Conservation (phyloP, 257 asterid genomes). For the Rhazya stricta region DNA sequence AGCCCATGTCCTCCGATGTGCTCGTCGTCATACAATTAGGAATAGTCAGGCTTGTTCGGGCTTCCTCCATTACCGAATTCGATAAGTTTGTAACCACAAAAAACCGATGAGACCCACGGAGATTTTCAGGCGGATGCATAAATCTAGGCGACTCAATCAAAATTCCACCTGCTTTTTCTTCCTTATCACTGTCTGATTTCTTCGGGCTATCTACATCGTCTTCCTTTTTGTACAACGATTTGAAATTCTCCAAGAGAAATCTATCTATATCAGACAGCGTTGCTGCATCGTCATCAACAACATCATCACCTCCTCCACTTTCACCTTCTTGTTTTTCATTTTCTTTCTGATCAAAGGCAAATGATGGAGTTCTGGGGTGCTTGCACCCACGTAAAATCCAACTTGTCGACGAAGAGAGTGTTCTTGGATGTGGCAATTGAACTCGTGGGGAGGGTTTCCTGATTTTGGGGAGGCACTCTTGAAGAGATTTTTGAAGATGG, state of each 20-base stretch:
- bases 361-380: conserved; percentile 50
- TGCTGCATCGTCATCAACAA: conserved; percentile 22
- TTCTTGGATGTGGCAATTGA: conserved; percentile 16
- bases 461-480: conserved; percentile 45
- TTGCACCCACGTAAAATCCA: conserved; percentile 45
- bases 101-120: conserved; percentile 19
- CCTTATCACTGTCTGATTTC: conserved; percentile 16
- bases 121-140: conserved; percentile 28
- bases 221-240: conserved; percentile 42
- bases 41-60: conserved; percentile 22
- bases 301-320: no score
- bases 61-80: conserved; percentile 32
- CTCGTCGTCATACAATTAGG: background rate
- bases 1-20: background rate
- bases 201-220: background rate
- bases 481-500: conserved; percentile 53
- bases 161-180: conserved; percentile 17
- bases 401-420: conserved; percentile 26
- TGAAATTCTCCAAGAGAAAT: conserved; percentile 61
- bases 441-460: conserved; percentile 34
- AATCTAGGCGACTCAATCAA: conserved; percentile 31
- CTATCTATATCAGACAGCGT: conserved; percentile 55
- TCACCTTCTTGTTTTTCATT: conserved; percentile 4
- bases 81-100: conserved; percentile 21
- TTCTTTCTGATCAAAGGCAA: conserved; percentile 16